phyloP scores from a whole-genome alignment of 176 grass and related monocot genomes.

The Paspalum notatum region DNA sequence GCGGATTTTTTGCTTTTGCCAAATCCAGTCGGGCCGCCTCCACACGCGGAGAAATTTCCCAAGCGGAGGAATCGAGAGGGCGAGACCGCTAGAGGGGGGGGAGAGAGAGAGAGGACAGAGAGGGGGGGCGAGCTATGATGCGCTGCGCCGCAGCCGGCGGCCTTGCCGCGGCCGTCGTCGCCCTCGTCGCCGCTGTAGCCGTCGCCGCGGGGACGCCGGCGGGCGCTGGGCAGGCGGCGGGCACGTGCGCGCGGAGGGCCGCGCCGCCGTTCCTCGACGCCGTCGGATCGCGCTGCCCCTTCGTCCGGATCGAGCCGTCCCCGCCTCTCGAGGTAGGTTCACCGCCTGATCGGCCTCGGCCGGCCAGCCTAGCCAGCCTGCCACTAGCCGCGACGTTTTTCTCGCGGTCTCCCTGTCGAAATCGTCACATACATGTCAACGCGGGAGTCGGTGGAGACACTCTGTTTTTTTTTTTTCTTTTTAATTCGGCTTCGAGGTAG shows the following conservation, averaged over 20 bases:
- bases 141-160: slow-evolving; percentile 28
- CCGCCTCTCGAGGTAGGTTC: slow-evolving; percentile 56
- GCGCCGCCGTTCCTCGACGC: slow-evolving; percentile 52
- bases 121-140: slow-evolving; percentile 1
- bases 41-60: slow-evolving; percentile 36
- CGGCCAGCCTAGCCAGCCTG: background rate
- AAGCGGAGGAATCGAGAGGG: slow-evolving; percentile 12
- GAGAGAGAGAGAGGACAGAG: background rate
- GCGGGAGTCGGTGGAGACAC: background rate
- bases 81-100: background rate
- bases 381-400: background rate
- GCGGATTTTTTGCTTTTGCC: background rate
- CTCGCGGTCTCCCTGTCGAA: background rate
- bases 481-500: background rate
- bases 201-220: background rate
- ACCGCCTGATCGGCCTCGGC: background rate
- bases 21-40: slow-evolving; percentile 6
- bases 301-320: slow-evolving; percentile 48
- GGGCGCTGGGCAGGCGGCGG: background rate
- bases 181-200: slow-evolving; percentile 18
- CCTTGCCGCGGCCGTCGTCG: slow-evolving; percentile 18
- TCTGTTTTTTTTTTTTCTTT: background rate
- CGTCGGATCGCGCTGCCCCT: slow-evolving; percentile 53
- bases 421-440: background rate
- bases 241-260: slow-evolving; percentile 35